Evolutionary conservation across 441 rosid species (phyloP).

Genomic region (Brassica hybrid): DNA sequence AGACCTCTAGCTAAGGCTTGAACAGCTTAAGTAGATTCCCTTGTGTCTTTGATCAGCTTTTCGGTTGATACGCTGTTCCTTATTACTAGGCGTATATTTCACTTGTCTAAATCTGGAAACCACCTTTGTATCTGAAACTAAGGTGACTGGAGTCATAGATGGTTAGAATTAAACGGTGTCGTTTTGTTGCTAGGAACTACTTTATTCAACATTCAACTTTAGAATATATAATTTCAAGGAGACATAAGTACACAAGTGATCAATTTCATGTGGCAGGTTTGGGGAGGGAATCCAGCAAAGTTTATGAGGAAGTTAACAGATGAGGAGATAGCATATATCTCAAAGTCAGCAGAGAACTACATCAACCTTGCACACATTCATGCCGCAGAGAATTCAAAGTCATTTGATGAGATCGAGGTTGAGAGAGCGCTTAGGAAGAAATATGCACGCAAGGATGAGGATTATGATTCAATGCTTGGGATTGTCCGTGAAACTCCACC

Average conservation of each 20-base stretch:
- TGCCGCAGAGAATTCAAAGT: conserved; percentile 68
- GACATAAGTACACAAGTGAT: conserved; percentile 6
- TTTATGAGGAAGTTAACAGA: conserved; percentile 71
- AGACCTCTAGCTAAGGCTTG: not conserved
- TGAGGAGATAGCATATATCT: conserved; percentile 65
- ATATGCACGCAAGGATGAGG: conserved; percentile 66
- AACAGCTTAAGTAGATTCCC: not conserved
- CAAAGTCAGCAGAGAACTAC: conserved; percentile 67
- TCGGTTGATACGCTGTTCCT: not conserved
- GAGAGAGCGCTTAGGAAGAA: conserved; percentile 68
- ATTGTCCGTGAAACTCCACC: conserved; percentile 65
- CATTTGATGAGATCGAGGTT: conserved; percentile 64
- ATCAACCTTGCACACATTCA: conserved; percentile 64
- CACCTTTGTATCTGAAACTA: conserved; percentile 1
- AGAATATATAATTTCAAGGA: too few relatives aligned
- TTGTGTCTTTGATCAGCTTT: not conserved
- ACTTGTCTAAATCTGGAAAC: conserved; percentile 4
- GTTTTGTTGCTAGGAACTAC: not conserved
- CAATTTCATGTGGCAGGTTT: conserved; percentile 49
- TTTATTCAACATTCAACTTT: too few relatives aligned
- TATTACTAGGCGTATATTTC: not conserved
- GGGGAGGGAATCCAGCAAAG: conserved; percentile 81
- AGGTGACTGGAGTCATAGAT: not conserved
- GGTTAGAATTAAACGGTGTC: not conserved
- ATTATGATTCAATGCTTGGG: conserved; percentile 71